Conservation (phyloP, 1,284 basidiomycete species). For the Volvariella surrecta region DNA sequence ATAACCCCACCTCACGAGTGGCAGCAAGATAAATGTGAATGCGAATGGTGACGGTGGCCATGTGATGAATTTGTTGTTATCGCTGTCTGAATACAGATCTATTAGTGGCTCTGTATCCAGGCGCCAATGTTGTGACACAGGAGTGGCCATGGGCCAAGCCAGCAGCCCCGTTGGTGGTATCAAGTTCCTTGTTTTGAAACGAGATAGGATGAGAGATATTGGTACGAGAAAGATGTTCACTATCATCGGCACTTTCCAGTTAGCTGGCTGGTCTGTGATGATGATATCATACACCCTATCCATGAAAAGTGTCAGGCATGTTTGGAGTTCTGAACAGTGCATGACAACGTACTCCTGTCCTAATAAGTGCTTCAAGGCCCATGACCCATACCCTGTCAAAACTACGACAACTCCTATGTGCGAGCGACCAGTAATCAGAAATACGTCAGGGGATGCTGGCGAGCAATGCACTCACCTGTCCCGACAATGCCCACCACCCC, state of each 20-base stretch:
- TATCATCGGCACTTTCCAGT: constrained; percentile 66
- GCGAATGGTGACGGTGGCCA: constrained; percentile 8
- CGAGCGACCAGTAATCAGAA: neutral
- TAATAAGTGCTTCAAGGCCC: constrained; percentile 60
- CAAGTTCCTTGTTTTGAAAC: constrained; percentile 35
- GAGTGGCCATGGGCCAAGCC: constrained; percentile 51
- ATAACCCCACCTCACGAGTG: constrained; percentile 2
- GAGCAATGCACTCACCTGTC: constrained; percentile 21
- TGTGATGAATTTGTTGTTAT: constrained; percentile 11
- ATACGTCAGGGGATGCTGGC: constrained; percentile 13
- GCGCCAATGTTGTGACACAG: constrained; percentile 23
- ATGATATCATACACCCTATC: constrained; percentile 50
- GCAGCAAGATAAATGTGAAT: constrained; percentile 5
- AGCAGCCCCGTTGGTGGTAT: constrained; percentile 35
- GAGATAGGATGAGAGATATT: constrained; percentile 32
- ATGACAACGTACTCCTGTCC: constrained; percentile 47
- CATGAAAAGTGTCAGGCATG: neutral
- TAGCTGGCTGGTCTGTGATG: constrained; percentile 51
- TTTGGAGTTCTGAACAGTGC: neutral
- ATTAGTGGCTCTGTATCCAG: constrained; percentile 24
- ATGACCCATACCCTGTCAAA: constrained; percentile 61
- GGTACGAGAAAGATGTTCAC: constrained; percentile 62
- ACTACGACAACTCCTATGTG: constrained; percentile 50
- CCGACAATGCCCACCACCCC: constrained; percentile 32
- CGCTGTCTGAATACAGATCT: constrained; percentile 18